phyloP scores from a whole-genome alignment of 2,329 filamentous ascomycete genomes.

The Penicillium sp. region DNA sequence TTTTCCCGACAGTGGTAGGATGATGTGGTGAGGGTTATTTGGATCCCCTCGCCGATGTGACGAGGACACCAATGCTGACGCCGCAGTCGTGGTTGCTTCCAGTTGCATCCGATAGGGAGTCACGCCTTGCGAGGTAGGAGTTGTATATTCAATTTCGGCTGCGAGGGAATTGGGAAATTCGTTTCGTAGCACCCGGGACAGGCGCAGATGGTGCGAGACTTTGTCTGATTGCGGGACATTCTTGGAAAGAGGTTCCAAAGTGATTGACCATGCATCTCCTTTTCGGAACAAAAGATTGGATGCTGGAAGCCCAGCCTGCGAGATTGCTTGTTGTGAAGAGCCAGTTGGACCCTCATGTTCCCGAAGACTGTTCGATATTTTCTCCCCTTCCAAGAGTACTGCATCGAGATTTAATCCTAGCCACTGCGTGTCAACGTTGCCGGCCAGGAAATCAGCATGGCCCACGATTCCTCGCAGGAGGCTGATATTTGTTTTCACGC shows the following conservation, averaged over 20 bases:
- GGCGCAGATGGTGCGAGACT: constrained; percentile 52
- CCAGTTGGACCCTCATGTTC: background rate
- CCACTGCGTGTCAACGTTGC: constrained; percentile 58
- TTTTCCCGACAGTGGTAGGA: constrained; percentile 59
- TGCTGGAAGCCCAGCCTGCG: constrained; percentile 23
- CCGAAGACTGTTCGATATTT: constrained; percentile 23
- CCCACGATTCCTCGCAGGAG: constrained; percentile 55
- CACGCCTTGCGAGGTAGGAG: constrained; percentile 33
- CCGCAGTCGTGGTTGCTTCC: constrained; percentile 48
- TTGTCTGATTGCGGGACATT: constrained; percentile 10
- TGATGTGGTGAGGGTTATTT: constrained; percentile 52
- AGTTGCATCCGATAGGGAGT: constrained; percentile 49
- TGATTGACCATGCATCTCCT: constrained; percentile 59
- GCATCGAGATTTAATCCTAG: constrained; percentile 51
- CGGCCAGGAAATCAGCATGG: constrained; percentile 51
- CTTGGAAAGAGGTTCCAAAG: constrained; percentile 41
- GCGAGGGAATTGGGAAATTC: constrained; percentile 58
- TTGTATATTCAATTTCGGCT: constrained; percentile 54
- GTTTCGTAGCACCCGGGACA: constrained; percentile 57
- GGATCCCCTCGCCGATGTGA: constrained; percentile 53
- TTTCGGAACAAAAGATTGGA: constrained; percentile 54
- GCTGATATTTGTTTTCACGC: constrained; percentile 59
- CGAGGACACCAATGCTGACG: constrained; percentile 38
- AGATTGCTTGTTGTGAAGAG: constrained; percentile 11
- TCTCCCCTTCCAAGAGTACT: constrained; percentile 39